Base-by-base conservation (phyloP, 352 stramenopile genomes). In the Pythium coloratum region DNA sequence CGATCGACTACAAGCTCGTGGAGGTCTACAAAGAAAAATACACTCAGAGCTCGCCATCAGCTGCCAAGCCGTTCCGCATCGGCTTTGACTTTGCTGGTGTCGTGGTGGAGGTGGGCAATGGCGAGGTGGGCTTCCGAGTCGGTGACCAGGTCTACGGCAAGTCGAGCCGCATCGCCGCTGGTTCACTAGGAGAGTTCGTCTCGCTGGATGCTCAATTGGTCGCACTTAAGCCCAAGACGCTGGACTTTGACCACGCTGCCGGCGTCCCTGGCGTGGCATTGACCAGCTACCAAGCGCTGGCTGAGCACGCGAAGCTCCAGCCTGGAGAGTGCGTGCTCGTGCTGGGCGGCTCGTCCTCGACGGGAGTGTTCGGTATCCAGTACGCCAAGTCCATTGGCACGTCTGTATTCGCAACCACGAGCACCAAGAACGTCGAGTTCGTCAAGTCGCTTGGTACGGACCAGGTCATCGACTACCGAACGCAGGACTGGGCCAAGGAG, bases 381-480 rank as follows among this genome's bases (percentile, higher is more conserved):
- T 54, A 54, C 56, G 56, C 56, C n/a, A 62, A 51, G 66, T 40
- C 56, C 4, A 51, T 62, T 20, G 56, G 56, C n/a, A n/a, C 56
- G 0, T 40, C 18, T 6, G 56, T 62, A 10, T 70, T 80, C 44
- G 53, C 67, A 1, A 84, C 73, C 0, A 62, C 57, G 16, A 84
- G 78, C 51, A 30, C 67, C 6, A 64, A 64, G 32, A 82, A 86
- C 38, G 46, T 60, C 1, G 69, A 69, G 14, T 59, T 77, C 0
- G 74, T 80, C 1, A 69, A 71, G 54, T 65, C 59, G 10, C 62
- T 83, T 0, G 76, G 70, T n/a, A 76, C 65, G 0, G 77, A 85
- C 50, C 59, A 77, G 38, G 67, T 84, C 3, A 66, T 88, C 47
- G 73, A 86, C 42, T 86, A 88, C 66, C 73, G 67, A 24, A 64